phyloP scores from a whole-genome alignment of 2,329 filamentous ascomycete species.

The Chaetoscypha palmicola region DNA sequence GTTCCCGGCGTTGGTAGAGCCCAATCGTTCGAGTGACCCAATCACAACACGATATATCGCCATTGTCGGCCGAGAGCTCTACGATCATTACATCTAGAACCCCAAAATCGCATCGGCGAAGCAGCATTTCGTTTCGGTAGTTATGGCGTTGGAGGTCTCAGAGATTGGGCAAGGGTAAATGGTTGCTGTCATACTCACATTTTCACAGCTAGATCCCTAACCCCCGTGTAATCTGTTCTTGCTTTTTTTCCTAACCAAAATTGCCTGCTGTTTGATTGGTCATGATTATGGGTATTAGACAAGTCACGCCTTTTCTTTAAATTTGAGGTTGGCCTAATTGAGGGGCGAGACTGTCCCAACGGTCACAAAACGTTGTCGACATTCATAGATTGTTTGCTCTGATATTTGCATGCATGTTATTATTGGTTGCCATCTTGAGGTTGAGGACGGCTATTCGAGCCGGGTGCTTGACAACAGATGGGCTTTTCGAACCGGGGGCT shows the following conservation, averaged over 20 bases:
- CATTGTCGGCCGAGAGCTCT: background rate
- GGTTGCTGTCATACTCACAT: slow-evolving; percentile 17
- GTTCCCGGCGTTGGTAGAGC: slow-evolving; percentile 49
- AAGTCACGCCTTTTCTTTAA: background rate
- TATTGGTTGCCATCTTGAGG: too few species aligned
- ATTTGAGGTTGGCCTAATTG: slow-evolving; percentile 1
- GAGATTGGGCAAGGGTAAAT: slow-evolving; percentile 23
- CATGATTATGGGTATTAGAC: slow-evolving; percentile 13
- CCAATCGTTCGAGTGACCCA: slow-evolving; percentile 16
- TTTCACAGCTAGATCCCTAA: slow-evolving; percentile 12
- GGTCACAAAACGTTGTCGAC: too few species aligned
- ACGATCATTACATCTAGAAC: slow-evolving; percentile 10
- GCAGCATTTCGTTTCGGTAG: slow-evolving; percentile 27
- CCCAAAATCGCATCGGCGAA: slow-evolving; percentile 12
- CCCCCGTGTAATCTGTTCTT: slow-evolving; percentile 22
- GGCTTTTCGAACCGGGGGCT: background rate
- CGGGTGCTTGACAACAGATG: background rate
- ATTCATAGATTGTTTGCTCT: background rate
- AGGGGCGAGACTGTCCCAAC: too few species aligned
- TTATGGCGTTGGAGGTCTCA: slow-evolving; percentile 28
- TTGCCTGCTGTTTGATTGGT: slow-evolving; percentile 16
- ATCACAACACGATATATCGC: slow-evolving; percentile 4
- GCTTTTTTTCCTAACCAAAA: slow-evolving; percentile 18
- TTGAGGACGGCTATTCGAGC: too few species aligned
- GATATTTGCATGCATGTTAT: too few species aligned